A percentile compares a stretch with the other conserved stretches of the same genome.
Conservation (phyloP, 225 moss, liverwort and hornwort species). For the Antitrichia curtipendula region DNA sequence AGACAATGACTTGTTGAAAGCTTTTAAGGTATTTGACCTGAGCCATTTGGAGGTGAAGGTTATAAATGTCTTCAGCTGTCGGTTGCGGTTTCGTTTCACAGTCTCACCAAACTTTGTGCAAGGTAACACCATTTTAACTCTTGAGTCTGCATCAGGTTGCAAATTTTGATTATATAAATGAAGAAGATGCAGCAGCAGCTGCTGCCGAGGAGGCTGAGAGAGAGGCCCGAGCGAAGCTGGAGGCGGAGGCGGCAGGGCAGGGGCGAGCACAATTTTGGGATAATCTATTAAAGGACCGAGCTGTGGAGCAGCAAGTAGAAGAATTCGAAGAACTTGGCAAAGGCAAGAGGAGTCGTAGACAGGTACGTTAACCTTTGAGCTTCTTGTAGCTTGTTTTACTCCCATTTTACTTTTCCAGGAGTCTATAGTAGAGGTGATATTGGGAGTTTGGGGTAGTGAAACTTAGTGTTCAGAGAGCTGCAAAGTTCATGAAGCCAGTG, state of each 20-base stretch:
- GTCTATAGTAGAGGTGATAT: background rate
- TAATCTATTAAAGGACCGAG: slow-evolving; percentile 66
- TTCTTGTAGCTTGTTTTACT: background rate
- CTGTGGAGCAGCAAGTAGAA: slow-evolving; percentile 56
- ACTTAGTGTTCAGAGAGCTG: background rate
- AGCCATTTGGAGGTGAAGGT: background rate
- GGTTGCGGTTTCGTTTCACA: background rate
- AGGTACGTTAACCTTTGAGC: slow-evolving; percentile 27
- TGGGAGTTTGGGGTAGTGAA: background rate
- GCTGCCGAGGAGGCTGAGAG: slow-evolving; percentile 54
- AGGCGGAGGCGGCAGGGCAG: slow-evolving; percentile 55
- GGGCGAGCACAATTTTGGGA: slow-evolving; percentile 94
- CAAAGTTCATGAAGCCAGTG: background rate
- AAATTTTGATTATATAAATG: slow-evolving; percentile 62
- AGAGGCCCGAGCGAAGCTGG: slow-evolving; percentile 40
- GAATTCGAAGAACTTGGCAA: slow-evolving; percentile 75
- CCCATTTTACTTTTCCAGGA: background rate
- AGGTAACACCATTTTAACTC: background rate
- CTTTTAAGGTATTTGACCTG: slow-evolving; percentile 55
- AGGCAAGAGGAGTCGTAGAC: slow-evolving; percentile 87
- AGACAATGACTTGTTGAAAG: slow-evolving; percentile 69
- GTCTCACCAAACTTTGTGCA: background rate
- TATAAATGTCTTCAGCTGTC: background rate
- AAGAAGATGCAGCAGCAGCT: slow-evolving; percentile 47
- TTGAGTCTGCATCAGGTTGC: slow-evolving; percentile 32